Percentiles rank a stretch among this genome's conserved stretches.
These are phyloP conservation scores for Irpex sp. DNA, from an alignment of 1,284 basidiomycete genomes.

Conservation along the genomic window DNA sequence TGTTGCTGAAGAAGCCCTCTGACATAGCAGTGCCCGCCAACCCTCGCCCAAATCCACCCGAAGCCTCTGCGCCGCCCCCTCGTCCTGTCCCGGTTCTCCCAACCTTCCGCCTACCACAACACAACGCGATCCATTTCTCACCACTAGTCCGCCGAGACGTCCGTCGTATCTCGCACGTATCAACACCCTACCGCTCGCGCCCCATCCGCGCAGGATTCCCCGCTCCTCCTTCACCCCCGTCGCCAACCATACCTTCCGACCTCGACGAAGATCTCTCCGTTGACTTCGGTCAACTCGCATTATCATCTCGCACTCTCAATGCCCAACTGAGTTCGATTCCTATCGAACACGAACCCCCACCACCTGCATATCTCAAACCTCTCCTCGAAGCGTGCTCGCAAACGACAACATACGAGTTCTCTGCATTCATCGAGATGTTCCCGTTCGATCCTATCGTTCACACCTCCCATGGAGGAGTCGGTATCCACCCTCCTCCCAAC, in stretches of 20 bases:
- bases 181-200: constrained; percentile 61
- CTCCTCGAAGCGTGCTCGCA: constrained; percentile 68
- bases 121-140: constrained; percentile 14
- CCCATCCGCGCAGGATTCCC: constrained; percentile 36
- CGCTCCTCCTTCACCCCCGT: constrained; percentile 48
- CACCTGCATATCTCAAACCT: constrained; percentile 49
- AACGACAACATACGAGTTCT: constrained; percentile 66
- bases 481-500: constrained; percentile 17
- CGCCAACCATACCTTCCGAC: constrained; percentile 41
- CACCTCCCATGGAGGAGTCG: constrained; percentile 19
- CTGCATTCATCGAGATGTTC: constrained; percentile 74
- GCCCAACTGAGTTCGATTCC: constrained; percentile 9
- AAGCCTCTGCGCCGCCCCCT: constrained; percentile 10
- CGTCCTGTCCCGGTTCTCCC: not conserved
- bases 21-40: not conserved
- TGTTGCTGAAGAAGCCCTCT: not conserved
- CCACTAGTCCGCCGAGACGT: constrained; percentile 27
- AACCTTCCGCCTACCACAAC: not conserved
- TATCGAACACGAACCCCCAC: constrained; percentile 11
- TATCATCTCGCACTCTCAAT: constrained; percentile 27
- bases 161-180: constrained; percentile 42
- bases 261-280: constrained; percentile 56
- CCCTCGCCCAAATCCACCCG: not conserved
- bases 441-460: constrained; percentile 63
- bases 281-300: constrained; percentile 48